Percentiles rank a stretch among this genome's conserved stretches.
These are phyloP conservation scores for Kalmanozyma brasiliensis DNA, from an alignment of 1,284 basidiomycete species.

Conservation along the genomic window DNA sequence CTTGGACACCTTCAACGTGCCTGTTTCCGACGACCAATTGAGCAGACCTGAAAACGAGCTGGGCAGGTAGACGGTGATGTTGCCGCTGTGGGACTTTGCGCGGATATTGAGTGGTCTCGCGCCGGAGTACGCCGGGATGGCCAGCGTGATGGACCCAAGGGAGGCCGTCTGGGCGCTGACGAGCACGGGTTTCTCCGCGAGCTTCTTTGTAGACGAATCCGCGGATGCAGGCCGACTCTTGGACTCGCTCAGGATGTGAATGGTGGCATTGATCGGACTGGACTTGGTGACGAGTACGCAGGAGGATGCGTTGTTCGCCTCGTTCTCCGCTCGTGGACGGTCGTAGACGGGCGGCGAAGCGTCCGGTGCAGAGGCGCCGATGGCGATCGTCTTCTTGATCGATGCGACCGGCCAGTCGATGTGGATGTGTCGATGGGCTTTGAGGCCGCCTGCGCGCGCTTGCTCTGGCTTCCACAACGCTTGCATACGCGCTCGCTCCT, in stretches of 20 bases:
- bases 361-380: conserved; percentile 49
- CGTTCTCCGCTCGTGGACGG: conserved; percentile 28
- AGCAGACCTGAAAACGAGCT: conserved; percentile 54
- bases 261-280: conserved; percentile 48
- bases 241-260: conserved; percentile 37
- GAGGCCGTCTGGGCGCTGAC: conserved; percentile 38
- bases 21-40: conserved; percentile 55
- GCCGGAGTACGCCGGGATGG: conserved; percentile 46
- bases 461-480: conserved; percentile 27
- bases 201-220: neutral
- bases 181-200: conserved; percentile 29
- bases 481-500: conserved; percentile 21
- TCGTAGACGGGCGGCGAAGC: conserved; percentile 53
- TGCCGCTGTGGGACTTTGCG: conserved; percentile 42
- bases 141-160: conserved; percentile 29
- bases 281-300: conserved; percentile 46
- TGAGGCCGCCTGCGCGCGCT: neutral
- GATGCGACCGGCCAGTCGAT: conserved; percentile 56
- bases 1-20: conserved; percentile 49
- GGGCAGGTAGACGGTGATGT: conserved; percentile 52
- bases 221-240: neutral
- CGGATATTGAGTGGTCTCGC: conserved; percentile 51
- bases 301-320: conserved; percentile 24
- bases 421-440: conserved; percentile 47
- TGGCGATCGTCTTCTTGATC: conserved; percentile 56